Percentiles rank a stretch among this genome's conserved stretches.
phyloP scores from a whole-genome alignment of 2,329 filamentous ascomycete genomes.

The Apiospora pterosperma region DNA sequence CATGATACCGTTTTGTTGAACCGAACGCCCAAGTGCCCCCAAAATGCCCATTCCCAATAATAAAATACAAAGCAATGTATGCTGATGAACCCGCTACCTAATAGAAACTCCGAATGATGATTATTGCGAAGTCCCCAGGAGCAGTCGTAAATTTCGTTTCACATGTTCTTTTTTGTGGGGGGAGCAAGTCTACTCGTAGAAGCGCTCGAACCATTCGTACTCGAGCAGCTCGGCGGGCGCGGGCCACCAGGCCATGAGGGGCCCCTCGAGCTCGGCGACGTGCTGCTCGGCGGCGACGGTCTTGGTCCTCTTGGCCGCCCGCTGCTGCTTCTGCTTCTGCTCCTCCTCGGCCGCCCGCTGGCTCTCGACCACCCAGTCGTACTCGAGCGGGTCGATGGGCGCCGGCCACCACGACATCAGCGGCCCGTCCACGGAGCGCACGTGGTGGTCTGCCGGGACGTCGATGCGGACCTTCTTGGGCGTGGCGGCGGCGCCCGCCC shows the following conservation, averaged over 20 bases:
- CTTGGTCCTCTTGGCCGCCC: neutral
- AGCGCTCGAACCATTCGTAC: constrained; percentile 25
- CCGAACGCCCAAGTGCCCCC: neutral
- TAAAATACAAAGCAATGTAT: neutral
- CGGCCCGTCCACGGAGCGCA: neutral
- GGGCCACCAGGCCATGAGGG: constrained; percentile 28
- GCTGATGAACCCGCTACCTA: neutral
- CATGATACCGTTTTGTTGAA: neutral
- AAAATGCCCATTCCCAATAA: neutral
- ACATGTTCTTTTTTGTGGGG: neutral
- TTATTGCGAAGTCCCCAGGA: neutral
- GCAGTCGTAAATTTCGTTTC: neutral
- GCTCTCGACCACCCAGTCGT: constrained; percentile 6
- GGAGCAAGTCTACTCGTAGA: constrained; percentile 21
- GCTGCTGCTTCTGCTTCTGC: neutral
- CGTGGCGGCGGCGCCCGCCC: neutral
- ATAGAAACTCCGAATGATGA: constrained; percentile 1
- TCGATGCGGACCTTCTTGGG: neutral
- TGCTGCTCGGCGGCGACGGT: constrained; percentile 9
- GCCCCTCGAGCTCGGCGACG: constrained; percentile 16
- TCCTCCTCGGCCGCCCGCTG: neutral
- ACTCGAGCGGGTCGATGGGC: constrained; percentile 5
- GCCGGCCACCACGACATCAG: neutral
- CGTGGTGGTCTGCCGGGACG: neutral
- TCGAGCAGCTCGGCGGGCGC: constrained; percentile 18